Conservation (phyloP, 2,329 filamentous ascomycete genomes). For the Penicillium sp. region DNA sequence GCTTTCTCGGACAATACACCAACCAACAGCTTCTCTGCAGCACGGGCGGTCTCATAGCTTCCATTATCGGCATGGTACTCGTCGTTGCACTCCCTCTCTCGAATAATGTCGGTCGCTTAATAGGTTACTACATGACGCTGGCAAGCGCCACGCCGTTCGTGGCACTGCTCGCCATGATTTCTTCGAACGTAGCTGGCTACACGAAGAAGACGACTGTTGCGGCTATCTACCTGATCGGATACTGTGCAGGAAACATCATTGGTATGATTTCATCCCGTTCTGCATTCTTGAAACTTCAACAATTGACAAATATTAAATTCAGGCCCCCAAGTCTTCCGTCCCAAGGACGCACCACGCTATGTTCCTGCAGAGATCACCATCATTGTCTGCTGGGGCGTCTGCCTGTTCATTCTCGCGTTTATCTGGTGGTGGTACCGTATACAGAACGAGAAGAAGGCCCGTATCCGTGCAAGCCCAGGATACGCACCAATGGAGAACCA, state of each 20-base stretch:
- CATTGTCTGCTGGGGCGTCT: slow-evolving; percentile 50
- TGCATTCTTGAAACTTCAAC: too few species aligned
- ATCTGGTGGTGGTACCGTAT: slow-evolving; percentile 54
- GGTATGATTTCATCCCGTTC: too few species aligned
- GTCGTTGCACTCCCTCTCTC: slow-evolving; percentile 53
- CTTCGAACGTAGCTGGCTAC: slow-evolving; percentile 47
- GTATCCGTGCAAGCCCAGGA: slow-evolving; percentile 43
- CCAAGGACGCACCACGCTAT: slow-evolving; percentile 51
- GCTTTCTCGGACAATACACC: slow-evolving; percentile 49
- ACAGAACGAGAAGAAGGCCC: slow-evolving; percentile 54
- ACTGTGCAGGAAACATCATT: slow-evolving; percentile 47
- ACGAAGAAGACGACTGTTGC: slow-evolving; percentile 43
- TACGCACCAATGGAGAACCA: slow-evolving; percentile 58
- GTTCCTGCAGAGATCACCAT: slow-evolving; percentile 57
- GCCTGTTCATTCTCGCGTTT: slow-evolving; percentile 49
- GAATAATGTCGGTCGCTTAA: slow-evolving; percentile 52
- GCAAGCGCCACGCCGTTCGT: slow-evolving; percentile 55
- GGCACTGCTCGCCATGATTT: slow-evolving; percentile 54
- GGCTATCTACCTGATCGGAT: slow-evolving; percentile 36
- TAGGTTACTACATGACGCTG: slow-evolving; percentile 59
- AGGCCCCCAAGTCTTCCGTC: slow-evolving; percentile 51
- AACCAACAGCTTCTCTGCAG: slow-evolving; percentile 52
- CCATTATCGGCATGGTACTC: slow-evolving; percentile 54
- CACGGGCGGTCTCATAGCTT: slow-evolving; percentile 43
- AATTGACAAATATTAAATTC: too few species aligned